Percentiles rank a stretch among this genome's conserved stretches.
These are phyloP conservation scores for Cunninghamia lanceolata DNA, from an alignment of 75 land plant species.

Conservation along the genomic window DNA sequence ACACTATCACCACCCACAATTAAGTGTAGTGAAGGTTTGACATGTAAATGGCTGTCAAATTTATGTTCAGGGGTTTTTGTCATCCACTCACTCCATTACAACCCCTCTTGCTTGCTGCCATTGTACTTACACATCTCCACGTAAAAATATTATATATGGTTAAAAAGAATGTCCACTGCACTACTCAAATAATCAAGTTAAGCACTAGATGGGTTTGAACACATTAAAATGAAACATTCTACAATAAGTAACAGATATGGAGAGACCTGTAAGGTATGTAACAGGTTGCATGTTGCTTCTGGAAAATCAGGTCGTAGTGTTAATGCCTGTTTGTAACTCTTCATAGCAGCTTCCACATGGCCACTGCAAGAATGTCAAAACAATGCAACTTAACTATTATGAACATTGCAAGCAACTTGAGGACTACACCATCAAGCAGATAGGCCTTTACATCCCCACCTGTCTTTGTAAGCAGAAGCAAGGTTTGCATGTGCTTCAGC, in stretches of 20 bases:
- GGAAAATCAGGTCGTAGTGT: slow-evolving; percentile 89
- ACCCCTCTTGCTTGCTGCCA: too few species aligned
- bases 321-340: slow-evolving; percentile 95
- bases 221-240: background rate
- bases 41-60: too few species aligned
- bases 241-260: background rate
- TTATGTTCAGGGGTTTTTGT: too few species aligned
- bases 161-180: background rate
- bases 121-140: too few species aligned
- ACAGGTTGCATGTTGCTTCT: slow-evolving; percentile 97
- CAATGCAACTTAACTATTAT: background rate
- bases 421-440: background rate
- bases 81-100: too few species aligned
- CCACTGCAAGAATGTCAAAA: slow-evolving; percentile 53
- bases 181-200: background rate
- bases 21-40: too few species aligned
- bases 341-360: slow-evolving; percentile 91
- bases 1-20: too few species aligned
- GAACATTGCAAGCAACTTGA: background rate
- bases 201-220: background rate
- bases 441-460: slow-evolving; percentile 36
- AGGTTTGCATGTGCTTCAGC: slow-evolving; percentile 99
- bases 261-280: slow-evolving; percentile 94
- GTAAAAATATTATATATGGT: background rate
- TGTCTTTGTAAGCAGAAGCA: slow-evolving; percentile 99